Evolutionary conservation across 2,329 filamentous ascomycete species (phyloP), one percentile per base, ranked within the genome.

Genomic region (Phyllosticta citribraziliensis): DNA sequence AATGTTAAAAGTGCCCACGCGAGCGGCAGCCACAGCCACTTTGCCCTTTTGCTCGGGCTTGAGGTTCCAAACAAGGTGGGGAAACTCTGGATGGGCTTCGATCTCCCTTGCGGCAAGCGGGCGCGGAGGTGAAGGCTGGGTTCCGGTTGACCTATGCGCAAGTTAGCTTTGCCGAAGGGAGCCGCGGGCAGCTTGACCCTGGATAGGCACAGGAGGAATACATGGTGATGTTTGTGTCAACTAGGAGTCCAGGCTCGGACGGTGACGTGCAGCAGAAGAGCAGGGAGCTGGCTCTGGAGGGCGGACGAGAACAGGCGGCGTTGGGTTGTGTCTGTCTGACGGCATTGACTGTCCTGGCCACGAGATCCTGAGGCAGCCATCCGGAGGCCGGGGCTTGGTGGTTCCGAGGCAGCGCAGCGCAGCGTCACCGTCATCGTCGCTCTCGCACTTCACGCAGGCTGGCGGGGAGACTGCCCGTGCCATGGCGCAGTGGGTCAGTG

Each of bases 1-100:
- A 58, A 96, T 84, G 54, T 88, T 82, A 65, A 95, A 77, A 20
- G 89, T 90, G 1, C 89, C 90, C 64, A 90, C 88, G 67, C 88
- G 82, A 47, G 77, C 82, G 60, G 81, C 78, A n/a, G 87, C 90
- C 27, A 89, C 88, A 2, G 82, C 74, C 6, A 84, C 69, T 52
- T 80, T 80, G 4, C 86, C 89, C 56, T 81, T 79, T 51, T 79
- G 78, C 55, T 84, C 80, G 5, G 90, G 86, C 67, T 85, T 80
- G 22, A 95, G 82, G 27, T 82, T 78, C 87, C 87, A 92, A 72
- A 85, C 78, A 1, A 84, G 82, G 55, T 87, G 82, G 3, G 80
- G 76, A 67, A 83, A 92, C 56, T 88, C 84, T 0, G 87, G 86
- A 67, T 88, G 86, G 52, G 80, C 75, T 64, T 83, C 72, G 33